Evolutionary conservation across 2,329 filamentous ascomycete genomes (phyloP).

Genomic region (Neopestalotiopsis sp.): DNA sequence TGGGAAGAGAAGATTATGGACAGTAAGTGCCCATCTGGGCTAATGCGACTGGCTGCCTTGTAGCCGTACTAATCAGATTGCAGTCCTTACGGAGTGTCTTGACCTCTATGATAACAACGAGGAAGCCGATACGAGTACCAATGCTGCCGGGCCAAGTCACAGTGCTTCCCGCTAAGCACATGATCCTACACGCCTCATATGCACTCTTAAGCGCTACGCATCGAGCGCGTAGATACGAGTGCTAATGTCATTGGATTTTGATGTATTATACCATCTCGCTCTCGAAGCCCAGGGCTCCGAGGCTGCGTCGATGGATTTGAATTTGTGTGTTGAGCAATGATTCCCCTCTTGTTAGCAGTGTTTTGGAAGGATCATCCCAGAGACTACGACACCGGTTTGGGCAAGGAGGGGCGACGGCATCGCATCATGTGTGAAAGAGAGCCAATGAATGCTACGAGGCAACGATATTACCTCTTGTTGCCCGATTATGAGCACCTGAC

Average conservation of each 20-base stretch:
- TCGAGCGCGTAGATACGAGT: background rate
- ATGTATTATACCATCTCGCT: constrained; percentile 10
- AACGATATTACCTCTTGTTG: constrained; percentile 11
- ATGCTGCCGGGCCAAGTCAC: constrained; percentile 25
- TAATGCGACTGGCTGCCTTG: background rate
- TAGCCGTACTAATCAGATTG: background rate
- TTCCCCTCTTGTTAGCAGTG: constrained; percentile 10
- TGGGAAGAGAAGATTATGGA: constrained; percentile 92
- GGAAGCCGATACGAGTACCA: constrained; percentile 37
- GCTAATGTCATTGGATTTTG: constrained; percentile 1
- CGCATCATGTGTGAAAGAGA: constrained; percentile 5
- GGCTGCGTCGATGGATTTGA: background rate
- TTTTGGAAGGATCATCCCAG: constrained; percentile 10
- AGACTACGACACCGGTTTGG: background rate
- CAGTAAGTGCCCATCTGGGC: constrained; percentile 58
- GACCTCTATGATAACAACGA: constrained; percentile 50
- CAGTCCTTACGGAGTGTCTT: constrained; percentile 43
- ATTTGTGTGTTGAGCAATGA: constrained; percentile 13
- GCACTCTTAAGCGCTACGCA: background rate
- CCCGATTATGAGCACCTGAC: background rate
- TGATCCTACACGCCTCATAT: background rate
- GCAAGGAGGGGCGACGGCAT: constrained; percentile 11
- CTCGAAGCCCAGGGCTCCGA: constrained; percentile 3
- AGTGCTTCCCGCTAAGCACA: constrained; percentile 24
- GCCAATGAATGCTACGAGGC: constrained; percentile 13